These are phyloP conservation scores for Sporothrix euskadiensis DNA, from an alignment of 2,329 filamentous ascomycete species.

Conservation along the genomic window DNA sequence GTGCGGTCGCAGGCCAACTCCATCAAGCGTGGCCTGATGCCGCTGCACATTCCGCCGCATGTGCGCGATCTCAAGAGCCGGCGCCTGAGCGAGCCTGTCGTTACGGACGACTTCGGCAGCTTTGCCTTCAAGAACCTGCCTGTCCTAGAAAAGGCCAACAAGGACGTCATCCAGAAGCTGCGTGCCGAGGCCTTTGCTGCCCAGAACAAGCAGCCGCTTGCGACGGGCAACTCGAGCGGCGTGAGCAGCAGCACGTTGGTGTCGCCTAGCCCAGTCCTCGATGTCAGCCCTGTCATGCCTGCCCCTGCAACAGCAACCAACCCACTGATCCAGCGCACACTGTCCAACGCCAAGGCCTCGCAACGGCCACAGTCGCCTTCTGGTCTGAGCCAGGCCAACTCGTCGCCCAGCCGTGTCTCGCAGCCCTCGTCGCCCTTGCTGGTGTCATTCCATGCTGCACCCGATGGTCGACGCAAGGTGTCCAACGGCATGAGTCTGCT, in stretches of 20 bases:
- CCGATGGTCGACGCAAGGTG: conserved; percentile 80
- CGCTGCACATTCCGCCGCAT: conserved; percentile 92
- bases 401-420: conserved; percentile 81
- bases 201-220: conserved; percentile 54
- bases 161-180: conserved; percentile 96
- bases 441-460: conserved; percentile 89
- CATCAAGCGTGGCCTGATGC: conserved; percentile 89
- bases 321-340: conserved; percentile 72
- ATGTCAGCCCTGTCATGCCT: conserved; percentile 80
- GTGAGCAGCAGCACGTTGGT: conserved; percentile 34
- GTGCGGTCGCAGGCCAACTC: conserved; percentile 85
- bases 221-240: conserved; percentile 46
- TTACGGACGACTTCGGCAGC: conserved; percentile 88
- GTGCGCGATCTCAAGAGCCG: conserved; percentile 87
- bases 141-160: conserved; percentile 96
- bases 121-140: conserved; percentile 98
- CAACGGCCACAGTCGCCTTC: conserved; percentile 87
- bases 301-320: conserved; percentile 38
- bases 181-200: conserved; percentile 82
- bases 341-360: conserved; percentile 77
- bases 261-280: conserved; percentile 69
- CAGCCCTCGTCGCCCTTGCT: conserved; percentile 84
- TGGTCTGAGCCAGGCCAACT: conserved; percentile 72
- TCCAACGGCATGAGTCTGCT: conserved; percentile 85
- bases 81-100: conserved; percentile 84